Conservation (phyloP, 1,284 basidiomycete species). For the Cryptococcus sp. region DNA sequence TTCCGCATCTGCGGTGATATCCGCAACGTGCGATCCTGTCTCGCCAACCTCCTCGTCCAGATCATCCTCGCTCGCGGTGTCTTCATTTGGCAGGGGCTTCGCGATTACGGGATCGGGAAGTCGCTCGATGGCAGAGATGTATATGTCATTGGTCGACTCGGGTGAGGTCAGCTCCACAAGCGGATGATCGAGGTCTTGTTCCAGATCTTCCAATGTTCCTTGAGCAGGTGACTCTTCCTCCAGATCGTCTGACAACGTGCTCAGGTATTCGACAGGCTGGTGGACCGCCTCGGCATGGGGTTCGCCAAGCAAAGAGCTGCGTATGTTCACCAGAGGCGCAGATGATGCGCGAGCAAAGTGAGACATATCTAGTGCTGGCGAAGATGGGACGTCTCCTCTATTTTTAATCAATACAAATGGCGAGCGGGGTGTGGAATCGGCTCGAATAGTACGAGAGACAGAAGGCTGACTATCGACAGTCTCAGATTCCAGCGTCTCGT, state of each 20-base stretch:
- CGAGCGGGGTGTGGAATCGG: neutral
- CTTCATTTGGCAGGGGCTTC: too few relatives aligned
- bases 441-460: too few relatives aligned
- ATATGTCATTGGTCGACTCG: too few relatives aligned
- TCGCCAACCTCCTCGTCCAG: neutral
- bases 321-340: slow-evolving; percentile 1
- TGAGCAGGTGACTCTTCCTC: too few relatives aligned
- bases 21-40: slow-evolving; percentile 3
- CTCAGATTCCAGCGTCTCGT: too few relatives aligned
- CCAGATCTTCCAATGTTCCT: neutral
- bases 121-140: neutral
- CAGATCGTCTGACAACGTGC: too few relatives aligned
- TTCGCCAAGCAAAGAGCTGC: neutral
- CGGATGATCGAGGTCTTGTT: too few relatives aligned
- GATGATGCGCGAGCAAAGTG: neutral
- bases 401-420: slow-evolving; percentile 17
- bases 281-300: neutral
- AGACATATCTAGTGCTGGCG: slow-evolving; percentile 5
- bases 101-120: neutral
- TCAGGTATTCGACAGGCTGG: neutral
- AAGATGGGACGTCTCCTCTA: slow-evolving; percentile 9
- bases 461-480: too few relatives aligned
- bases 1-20: slow-evolving; percentile 23
- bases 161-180: too few relatives aligned
- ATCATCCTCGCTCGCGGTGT: too few relatives aligned